Evolutionary conservation across 306 rosid species (phyloP).

Genomic region (Castanopsis chinensis): DNA sequence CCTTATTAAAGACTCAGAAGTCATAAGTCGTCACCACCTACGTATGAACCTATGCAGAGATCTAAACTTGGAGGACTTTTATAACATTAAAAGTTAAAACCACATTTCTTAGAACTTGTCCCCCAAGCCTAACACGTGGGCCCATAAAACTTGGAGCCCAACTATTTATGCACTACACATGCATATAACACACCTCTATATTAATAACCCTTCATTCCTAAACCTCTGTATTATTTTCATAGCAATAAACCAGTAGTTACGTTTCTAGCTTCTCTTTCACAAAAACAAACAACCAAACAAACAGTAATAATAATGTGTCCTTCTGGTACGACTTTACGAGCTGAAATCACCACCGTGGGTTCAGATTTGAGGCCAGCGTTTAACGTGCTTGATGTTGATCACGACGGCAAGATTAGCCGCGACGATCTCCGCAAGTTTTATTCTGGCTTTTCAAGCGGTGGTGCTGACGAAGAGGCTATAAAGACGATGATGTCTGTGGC

Average conservation of each 20-base stretch:
- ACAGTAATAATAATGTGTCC: slow-evolving; percentile 50
- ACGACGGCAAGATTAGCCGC: slow-evolving; percentile 74
- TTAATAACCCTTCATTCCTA: not conserved
- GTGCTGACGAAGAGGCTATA: slow-evolving; percentile 50
- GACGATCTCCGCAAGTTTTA: slow-evolving; percentile 78
- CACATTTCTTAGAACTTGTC: not conserved
- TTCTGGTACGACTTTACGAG: slow-evolving; percentile 31
- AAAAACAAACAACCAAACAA: not conserved
- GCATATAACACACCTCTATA: not conserved
- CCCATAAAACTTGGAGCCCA: not conserved
- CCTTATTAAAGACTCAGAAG: not conserved
- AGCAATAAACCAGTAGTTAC: not conserved
- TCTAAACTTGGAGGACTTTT: no score
- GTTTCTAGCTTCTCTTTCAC: not conserved
- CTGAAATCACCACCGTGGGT: not conserved
- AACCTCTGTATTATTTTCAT: no score
- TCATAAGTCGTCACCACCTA: slow-evolving; percentile 2
- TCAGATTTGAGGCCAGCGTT: slow-evolving; percentile 63
- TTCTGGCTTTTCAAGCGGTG: slow-evolving; percentile 21
- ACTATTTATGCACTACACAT: not conserved
- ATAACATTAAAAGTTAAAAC: not conserved
- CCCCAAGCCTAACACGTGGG: slow-evolving; percentile 1
- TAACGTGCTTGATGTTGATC: slow-evolving; percentile 71
- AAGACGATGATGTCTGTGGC: slow-evolving; percentile 75
- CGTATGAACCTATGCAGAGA: not conserved